Evolutionary conservation across 1,139 yeast species (phyloP).

Genomic region (Scheffersomyces illinoinensis): DNA sequence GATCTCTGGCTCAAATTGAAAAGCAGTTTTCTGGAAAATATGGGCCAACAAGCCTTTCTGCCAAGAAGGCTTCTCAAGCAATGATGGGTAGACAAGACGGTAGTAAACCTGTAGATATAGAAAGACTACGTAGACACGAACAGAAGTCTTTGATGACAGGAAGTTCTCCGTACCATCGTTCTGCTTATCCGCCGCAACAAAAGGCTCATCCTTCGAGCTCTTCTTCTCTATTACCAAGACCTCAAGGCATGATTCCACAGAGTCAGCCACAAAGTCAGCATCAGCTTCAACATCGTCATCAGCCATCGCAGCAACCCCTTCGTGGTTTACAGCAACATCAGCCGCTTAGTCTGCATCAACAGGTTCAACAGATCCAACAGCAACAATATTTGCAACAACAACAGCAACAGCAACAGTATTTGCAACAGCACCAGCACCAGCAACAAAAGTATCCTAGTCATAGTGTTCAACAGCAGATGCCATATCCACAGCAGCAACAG

Average conservation of each 20-base stretch:
- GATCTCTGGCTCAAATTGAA: not conserved
- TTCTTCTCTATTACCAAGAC: not conserved
- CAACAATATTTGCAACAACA: conserved; percentile 2
- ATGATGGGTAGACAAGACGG: not conserved
- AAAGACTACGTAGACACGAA: not conserved
- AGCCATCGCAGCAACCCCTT: not conserved
- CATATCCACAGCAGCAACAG: conserved; percentile 5
- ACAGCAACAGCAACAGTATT: conserved; percentile 10
- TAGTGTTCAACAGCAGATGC: not conserved
- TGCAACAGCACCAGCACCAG: conserved; percentile 10
- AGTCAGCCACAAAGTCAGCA: conserved; percentile 3
- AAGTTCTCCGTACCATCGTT: not conserved
- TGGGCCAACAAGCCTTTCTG: not conserved
- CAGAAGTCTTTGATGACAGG: not conserved
- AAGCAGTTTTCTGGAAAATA: not conserved
- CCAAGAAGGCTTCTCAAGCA: not conserved
- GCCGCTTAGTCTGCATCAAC: not conserved
- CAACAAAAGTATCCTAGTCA: not conserved
- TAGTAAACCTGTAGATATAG: not conserved
- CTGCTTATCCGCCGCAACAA: not conserved
- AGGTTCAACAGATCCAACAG: not conserved
- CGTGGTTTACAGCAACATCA: not conserved
- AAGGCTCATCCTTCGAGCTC: not conserved
- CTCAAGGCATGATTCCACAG: not conserved
- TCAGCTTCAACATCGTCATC: conserved; percentile 1